Conservation (phyloP, 1,139 yeast genomes). For the Yarrowia galli region DNA sequence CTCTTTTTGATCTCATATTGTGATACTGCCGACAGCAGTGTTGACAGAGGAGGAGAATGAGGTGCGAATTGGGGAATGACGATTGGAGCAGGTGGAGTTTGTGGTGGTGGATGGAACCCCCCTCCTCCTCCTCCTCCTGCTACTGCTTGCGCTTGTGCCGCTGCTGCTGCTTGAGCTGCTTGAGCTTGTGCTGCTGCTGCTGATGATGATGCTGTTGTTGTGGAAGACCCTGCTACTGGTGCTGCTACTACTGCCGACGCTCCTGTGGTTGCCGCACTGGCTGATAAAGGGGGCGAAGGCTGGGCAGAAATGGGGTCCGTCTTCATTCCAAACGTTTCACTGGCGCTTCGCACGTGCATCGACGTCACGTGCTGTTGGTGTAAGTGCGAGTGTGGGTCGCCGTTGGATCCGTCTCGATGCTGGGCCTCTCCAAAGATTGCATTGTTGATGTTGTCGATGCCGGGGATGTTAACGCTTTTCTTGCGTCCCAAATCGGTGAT, state of each 20-base stretch:
- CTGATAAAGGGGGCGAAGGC: constrained; percentile 31
- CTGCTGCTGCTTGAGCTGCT: background rate
- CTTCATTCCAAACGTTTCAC: constrained; percentile 20
- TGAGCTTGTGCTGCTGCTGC: background rate
- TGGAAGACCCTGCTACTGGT: background rate
- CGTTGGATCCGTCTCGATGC: constrained; percentile 13
- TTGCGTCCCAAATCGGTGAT: constrained; percentile 31
- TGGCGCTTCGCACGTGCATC: constrained; percentile 23
- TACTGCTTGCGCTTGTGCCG: background rate
- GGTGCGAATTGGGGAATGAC: constrained; percentile 35
- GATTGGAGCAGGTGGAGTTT: constrained; percentile 16
- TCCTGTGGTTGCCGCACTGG: constrained; percentile 25
- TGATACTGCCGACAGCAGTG: constrained; percentile 26
- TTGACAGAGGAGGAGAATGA: constrained; percentile 26
- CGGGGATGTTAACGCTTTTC: constrained; percentile 27
- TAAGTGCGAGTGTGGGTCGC: background rate
- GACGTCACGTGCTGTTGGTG: constrained; percentile 27
- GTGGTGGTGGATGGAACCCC: background rate
- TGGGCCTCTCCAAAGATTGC: constrained; percentile 30
- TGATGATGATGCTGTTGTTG: background rate
- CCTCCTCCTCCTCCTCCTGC: background rate
- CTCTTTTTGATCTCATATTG: constrained; percentile 29
- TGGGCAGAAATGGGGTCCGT: constrained; percentile 30
- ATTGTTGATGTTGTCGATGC: constrained; percentile 33
- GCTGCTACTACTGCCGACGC: constrained; percentile 1